Evolutionary conservation across 2,329 filamentous ascomycete genomes (phyloP).

Genomic region (Amylocarpus encephaloides): DNA sequence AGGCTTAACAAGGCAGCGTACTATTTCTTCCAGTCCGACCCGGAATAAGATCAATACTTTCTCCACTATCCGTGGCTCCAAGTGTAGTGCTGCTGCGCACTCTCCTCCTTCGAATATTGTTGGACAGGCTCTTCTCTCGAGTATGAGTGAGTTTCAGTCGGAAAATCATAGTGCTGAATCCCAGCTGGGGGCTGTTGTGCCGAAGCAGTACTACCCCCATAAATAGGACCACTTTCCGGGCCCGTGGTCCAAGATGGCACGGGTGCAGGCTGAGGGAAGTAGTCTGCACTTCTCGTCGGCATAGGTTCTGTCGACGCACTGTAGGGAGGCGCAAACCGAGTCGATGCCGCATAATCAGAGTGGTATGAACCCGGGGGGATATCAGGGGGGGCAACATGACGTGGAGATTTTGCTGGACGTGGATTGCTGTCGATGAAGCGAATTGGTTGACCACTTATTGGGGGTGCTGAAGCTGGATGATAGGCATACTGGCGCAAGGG

Average conservation of each 20-base stretch:
- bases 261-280: slow-evolving; percentile 20
- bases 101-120: slow-evolving; percentile 23
- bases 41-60: slow-evolving; percentile 6
- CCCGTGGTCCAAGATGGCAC: slow-evolving; percentile 25
- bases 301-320: slow-evolving; percentile 12
- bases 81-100: slow-evolving; percentile 23
- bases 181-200: slow-evolving; percentile 9
- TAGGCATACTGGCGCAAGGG: slow-evolving; percentile 15
- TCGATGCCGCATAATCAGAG: slow-evolving; percentile 18
- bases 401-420: slow-evolving; percentile 29
- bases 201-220: slow-evolving; percentile 11
- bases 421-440: slow-evolving; percentile 29
- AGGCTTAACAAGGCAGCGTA: neutral
- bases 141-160: slow-evolving; percentile 15
- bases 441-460: slow-evolving; percentile 11
- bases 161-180: slow-evolving; percentile 24
- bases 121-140: slow-evolving; percentile 21
- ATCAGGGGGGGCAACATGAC: slow-evolving; percentile 26
- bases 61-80: slow-evolving; percentile 18
- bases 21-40: neutral
- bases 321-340: slow-evolving; percentile 22
- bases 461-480: slow-evolving; percentile 14
- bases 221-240: slow-evolving; percentile 16
- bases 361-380: slow-evolving; percentile 18
- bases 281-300: slow-evolving; percentile 19